Evolutionary conservation across 2,329 filamentous ascomycete genomes (phyloP).

Genomic region (Lachnellula subtilissima): DNA sequence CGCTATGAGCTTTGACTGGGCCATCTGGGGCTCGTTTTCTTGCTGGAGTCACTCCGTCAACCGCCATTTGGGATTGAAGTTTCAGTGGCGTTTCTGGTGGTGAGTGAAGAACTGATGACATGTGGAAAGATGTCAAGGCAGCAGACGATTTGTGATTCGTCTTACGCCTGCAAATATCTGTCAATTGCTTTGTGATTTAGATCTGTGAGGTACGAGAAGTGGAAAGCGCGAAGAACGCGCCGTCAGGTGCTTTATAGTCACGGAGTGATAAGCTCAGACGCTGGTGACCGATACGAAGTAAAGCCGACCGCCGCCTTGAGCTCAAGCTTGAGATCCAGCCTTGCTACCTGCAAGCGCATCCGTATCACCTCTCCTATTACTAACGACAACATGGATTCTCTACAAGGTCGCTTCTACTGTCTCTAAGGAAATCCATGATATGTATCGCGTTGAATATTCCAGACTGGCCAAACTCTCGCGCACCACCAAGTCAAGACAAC

Average conservation of each 20-base stretch:
- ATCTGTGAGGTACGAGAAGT: not conserved
- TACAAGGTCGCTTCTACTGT: constrained; percentile 5
- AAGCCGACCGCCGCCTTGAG: not conserved
- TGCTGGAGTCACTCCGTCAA: not conserved
- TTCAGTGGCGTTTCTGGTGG: constrained; percentile 13
- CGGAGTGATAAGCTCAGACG: constrained; percentile 7
- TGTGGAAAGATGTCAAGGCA: not conserved
- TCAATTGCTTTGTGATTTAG: not conserved
- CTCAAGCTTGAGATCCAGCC: constrained; percentile 12
- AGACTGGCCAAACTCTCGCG: constrained; percentile 5
- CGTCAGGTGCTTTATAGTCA: not conserved
- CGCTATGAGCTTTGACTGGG: not conserved
- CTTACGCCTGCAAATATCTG: not conserved
- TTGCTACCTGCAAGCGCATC: not conserved
- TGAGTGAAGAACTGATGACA: constrained; percentile 11
- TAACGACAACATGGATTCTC: constrained; percentile 4
- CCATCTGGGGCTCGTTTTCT: not conserved
- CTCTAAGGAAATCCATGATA: constrained; percentile 6
- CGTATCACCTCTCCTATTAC: not conserved
- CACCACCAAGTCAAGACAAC: constrained; percentile 2
- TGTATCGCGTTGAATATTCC: constrained; percentile 12
- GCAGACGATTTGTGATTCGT: not conserved
- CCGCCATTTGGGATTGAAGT: constrained; percentile 8
- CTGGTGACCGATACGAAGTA: not conserved
- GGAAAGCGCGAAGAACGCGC: not conserved